A percentile compares a stretch with the other conserved stretches of the same genome.
Conservation (phyloP, 2,329 filamentous ascomycete genomes). For the Ophiosphaerella herpotricha region DNA sequence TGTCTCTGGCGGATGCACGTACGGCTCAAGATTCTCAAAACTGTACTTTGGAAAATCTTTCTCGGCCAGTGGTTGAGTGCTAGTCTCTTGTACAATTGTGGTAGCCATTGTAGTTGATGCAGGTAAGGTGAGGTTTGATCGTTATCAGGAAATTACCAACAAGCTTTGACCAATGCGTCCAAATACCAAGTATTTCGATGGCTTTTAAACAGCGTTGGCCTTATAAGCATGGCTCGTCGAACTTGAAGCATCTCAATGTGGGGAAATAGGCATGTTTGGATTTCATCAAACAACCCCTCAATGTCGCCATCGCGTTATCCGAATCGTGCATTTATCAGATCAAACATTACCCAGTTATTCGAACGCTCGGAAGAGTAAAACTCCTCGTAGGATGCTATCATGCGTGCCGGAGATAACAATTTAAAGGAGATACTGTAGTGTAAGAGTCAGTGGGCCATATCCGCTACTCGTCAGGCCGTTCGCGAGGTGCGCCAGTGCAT, state of each 20-base stretch:
- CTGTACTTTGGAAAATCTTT: slow-evolving; percentile 36
- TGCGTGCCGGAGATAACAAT: slow-evolving; percentile 1
- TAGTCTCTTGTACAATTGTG: slow-evolving; percentile 18
- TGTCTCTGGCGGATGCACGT: slow-evolving; percentile 55
- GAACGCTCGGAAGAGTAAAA: background rate
- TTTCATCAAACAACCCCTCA: slow-evolving; percentile 17
- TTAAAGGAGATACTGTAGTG: no score
- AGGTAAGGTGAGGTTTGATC: background rate
- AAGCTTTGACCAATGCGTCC: no score
- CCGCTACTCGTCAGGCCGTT: no score
- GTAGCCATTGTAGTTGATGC: slow-evolving; percentile 19
- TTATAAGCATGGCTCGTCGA: background rate
- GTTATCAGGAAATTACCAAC: background rate
- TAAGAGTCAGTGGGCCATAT: no score
- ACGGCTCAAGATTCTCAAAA: slow-evolving; percentile 37
- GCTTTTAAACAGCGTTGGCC: background rate
- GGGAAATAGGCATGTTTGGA: background rate
- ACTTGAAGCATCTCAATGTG: background rate
- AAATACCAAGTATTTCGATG: background rate
- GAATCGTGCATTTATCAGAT: slow-evolving; percentile 10
- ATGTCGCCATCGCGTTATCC: slow-evolving; percentile 21
- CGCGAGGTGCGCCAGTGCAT: no score
- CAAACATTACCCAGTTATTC: background rate
- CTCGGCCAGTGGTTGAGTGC: slow-evolving; percentile 1
- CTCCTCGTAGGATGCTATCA: background rate